These are phyloP conservation scores for Tylopilus plumbeoviolaceoides DNA, from an alignment of 768 basidiomycete genomes.

Conservation along the genomic window DNA sequence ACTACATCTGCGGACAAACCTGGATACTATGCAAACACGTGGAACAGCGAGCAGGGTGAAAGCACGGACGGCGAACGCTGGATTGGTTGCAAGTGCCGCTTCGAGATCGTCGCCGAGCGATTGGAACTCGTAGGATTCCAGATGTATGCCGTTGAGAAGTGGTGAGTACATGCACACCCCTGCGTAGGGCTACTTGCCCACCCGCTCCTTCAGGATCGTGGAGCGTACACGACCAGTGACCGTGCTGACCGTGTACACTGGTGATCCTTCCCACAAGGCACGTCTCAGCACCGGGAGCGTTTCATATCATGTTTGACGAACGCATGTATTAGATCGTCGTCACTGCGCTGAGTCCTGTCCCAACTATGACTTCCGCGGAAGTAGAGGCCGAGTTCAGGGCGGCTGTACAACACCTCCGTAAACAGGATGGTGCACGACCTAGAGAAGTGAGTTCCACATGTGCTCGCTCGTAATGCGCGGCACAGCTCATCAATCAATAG, in stretches of 20 bases:
- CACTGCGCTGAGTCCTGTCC: constrained; percentile 48
- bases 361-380: constrained; percentile 39
- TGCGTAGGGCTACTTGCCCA: neutral
- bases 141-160: constrained; percentile 85
- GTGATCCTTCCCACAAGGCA: constrained; percentile 65
- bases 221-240: constrained; percentile 57
- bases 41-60: constrained; percentile 6
- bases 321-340: constrained; percentile 48
- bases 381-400: constrained; percentile 56
- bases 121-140: constrained; percentile 59
- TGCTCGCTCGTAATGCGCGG: neutral
- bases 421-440: constrained; percentile 67
- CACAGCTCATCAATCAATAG: constrained; percentile 28
- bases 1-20: constrained; percentile 18
- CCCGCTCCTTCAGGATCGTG: constrained; percentile 49
- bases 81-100: constrained; percentile 43
- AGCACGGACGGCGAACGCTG: constrained; percentile 33
- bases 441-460: constrained; percentile 44
- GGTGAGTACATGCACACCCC: constrained; percentile 42
- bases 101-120: constrained; percentile 46
- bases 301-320: constrained; percentile 12
- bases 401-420: constrained; percentile 55
- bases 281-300: constrained; percentile 7
- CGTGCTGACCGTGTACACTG: constrained; percentile 73
- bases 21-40: constrained; percentile 2